Evolutionary conservation across 257 asterid species (phyloP), one percentile per base, ranked within the genome.

Genomic region (Nicotiana paniculata): DNA sequence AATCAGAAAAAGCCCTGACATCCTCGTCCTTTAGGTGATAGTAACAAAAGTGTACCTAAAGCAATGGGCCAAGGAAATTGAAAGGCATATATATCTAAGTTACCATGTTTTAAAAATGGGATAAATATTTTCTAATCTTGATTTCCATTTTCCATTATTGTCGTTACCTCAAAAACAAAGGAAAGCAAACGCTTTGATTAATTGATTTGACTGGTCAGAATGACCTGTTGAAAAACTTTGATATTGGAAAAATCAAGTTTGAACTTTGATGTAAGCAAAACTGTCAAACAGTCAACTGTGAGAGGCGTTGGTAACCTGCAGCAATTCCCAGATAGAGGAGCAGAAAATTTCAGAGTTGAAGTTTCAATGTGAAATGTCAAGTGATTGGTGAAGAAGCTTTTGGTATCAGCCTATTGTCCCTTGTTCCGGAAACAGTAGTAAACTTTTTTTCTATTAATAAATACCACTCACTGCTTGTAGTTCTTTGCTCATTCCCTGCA

Each of bases 341-440:
- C 51, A 39, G n/a, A 9, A 57, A 57, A 51, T 54, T 26, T 51
- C 68, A 8, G 28, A 65, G 11, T 35, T 55, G 24, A 79, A 24
- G 67, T 57, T 39, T 53, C 83, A 70, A 59, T 82, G 8, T 43
- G 51, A 43, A 43, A 43, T 43, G 51, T 9, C 51, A 43, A 9
- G 51, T 75, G 80, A 78, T 81, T 15, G 83, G 85, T 11, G 79
- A 82, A 85, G 68, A 85, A 82, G 61, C 81, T 55, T 30, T 43
- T 43, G 51, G 11, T 43, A 43, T 43, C 51, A 43, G 51, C 51
- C 51, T 53, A 32, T 48, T 85, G 81, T 76, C 83, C 48, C 78
- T 48, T 46, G 69, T 67, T 35, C 15, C 35, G 18, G 81, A 18
- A 86, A 86, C 83, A 86, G 58, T 77, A 11, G 59, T 75, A 6